Percentiles rank a stretch among this genome's conserved stretches.
Evolutionary conservation across 2,329 filamentous ascomycete genomes (phyloP).

Genomic region (Beauveria rudraprayagi): DNA sequence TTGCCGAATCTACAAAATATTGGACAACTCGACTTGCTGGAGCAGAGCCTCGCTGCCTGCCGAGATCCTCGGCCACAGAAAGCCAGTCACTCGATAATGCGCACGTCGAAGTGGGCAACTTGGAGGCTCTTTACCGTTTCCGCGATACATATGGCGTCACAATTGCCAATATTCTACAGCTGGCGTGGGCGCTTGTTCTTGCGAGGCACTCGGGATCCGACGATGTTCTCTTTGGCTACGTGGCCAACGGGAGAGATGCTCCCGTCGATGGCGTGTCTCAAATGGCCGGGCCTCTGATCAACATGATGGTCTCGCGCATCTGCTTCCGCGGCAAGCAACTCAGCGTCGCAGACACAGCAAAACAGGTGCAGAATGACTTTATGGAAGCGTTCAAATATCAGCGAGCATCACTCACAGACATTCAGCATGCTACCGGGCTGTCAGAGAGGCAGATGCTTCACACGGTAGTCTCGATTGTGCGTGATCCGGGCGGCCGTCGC

Average conservation of each 20-base stretch:
- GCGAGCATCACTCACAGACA: neutral
- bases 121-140: neutral
- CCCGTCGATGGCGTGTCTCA: conserved; percentile 5
- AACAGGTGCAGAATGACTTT: neutral
- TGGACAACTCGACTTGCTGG: neutral
- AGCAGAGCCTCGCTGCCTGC: neutral
- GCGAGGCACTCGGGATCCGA: conserved; percentile 2
- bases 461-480: neutral
- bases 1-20: neutral
- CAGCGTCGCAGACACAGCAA: neutral
- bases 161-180: conserved; percentile 23
- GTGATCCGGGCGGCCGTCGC: neutral
- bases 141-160: conserved; percentile 19
- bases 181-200: conserved; percentile 7
- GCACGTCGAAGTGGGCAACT: neutral
- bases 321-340: neutral
- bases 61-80: neutral
- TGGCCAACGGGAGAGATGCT: conserved; percentile 9
- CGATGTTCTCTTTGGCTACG: conserved; percentile 12
- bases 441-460: neutral
- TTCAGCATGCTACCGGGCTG: neutral
- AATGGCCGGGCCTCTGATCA: conserved; percentile 20
- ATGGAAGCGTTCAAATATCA: neutral
- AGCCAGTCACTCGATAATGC: neutral
- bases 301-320: neutral